These are phyloP conservation scores for Symbiodinium pilosum DNA, from an alignment of 73 alveolate genomes.

Conservation along the genomic window DNA sequence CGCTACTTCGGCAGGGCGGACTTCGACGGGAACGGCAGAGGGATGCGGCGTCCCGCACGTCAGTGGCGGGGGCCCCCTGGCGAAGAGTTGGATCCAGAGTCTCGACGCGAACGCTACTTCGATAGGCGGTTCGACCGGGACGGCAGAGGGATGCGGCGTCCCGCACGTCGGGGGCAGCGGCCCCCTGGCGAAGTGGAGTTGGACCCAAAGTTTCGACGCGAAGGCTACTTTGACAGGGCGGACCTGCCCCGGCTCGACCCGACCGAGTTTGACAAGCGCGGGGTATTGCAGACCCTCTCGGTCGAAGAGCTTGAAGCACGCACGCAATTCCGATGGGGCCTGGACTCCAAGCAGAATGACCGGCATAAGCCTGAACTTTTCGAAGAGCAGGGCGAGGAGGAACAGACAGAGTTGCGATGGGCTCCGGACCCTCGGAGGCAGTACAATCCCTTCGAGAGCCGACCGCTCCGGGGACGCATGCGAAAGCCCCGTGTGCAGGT, in stretches of 20 bases:
- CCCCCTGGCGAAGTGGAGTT: neutral
- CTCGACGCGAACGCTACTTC: neutral
- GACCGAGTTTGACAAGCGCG: slow-evolving; percentile 24
- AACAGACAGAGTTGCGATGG: neutral
- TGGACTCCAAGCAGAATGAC: neutral
- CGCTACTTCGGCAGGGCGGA: neutral
- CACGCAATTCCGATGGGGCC: neutral
- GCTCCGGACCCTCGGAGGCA: neutral
- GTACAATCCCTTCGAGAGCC: neutral
- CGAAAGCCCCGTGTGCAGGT: slow-evolving; percentile 8
- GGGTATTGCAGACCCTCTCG: neutral
- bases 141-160: neutral
- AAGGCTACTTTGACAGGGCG: slow-evolving; percentile 44
- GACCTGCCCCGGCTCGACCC: slow-evolving; percentile 26
- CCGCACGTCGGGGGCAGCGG: neutral
- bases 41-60: neutral
- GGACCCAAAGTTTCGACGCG: slow-evolving; percentile 38
- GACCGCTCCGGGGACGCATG: neutral
- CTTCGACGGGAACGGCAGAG: neutral
- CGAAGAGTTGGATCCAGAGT: slow-evolving; percentile 18
- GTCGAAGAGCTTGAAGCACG: slow-evolving; percentile 42
- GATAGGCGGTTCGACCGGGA: neutral
- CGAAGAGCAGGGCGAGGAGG: neutral
- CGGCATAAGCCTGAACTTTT: neutral
- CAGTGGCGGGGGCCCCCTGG: neutral